phyloP scores from a whole-genome alignment of 2,329 filamentous ascomycete species.

The Huntiella moniliformis region DNA sequence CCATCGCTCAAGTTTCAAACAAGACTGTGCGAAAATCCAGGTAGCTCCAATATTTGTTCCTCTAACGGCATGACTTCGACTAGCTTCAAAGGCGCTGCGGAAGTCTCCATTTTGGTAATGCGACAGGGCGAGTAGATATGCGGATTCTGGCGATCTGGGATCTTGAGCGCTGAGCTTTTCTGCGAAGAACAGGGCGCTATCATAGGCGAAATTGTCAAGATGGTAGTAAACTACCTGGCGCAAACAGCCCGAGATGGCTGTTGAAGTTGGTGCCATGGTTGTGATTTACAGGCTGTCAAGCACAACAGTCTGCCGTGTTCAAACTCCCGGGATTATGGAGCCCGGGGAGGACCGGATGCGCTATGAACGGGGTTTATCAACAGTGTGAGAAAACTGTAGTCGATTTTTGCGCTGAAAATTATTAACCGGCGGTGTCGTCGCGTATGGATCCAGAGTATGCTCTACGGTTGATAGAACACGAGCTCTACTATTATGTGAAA shows the following conservation, averaged over 20 bases:
- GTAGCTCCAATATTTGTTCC: conserved; percentile 69
- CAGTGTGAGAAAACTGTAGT: no score
- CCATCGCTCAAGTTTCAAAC: conserved; percentile 57
- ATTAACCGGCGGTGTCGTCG: no score
- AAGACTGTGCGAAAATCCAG: conserved; percentile 83
- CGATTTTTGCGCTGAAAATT: no score
- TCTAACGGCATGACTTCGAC: conserved; percentile 50
- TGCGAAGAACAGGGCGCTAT: conserved; percentile 87
- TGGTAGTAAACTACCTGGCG: conserved; percentile 46
- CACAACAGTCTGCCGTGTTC: not conserved
- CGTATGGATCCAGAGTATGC: no score
- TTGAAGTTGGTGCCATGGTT: conserved; percentile 34
- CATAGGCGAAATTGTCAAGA: conserved; percentile 74
- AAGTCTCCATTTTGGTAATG: conserved; percentile 67
- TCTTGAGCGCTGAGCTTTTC: conserved; percentile 75
- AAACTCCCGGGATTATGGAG: no score
- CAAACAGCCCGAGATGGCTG: conserved; percentile 32
- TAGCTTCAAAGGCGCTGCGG: conserved; percentile 70
- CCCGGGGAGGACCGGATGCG: no score
- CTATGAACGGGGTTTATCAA: no score
- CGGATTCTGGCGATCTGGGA: conserved; percentile 57
- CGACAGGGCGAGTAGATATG: conserved; percentile 68
- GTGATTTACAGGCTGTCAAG: not conserved
- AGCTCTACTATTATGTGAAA: no score
- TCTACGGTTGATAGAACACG: no score